Percentiles rank a stretch among this genome's conserved stretches.
Conservation (phyloP, 2,329 filamentous ascomycete genomes). For the Fusarium mangiferae region DNA sequence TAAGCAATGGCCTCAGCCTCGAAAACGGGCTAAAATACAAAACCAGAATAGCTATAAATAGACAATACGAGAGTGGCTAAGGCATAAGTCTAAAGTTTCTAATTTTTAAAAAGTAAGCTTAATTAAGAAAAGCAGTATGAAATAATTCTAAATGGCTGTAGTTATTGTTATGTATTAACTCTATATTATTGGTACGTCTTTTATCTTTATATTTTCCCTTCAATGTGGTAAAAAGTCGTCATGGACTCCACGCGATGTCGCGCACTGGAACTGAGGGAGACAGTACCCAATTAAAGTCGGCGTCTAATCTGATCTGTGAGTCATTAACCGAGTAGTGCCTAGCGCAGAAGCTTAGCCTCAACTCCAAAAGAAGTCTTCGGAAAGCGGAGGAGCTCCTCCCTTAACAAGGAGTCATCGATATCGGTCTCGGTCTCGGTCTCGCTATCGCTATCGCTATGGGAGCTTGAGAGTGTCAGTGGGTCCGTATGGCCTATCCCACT, state of each 20-base stretch:
- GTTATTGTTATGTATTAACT: no score
- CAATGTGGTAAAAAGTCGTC: background rate
- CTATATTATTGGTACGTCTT: no score
- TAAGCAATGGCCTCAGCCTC: background rate
- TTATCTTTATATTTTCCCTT: background rate
- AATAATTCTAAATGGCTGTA: no score
- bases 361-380: background rate
- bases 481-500: background rate
- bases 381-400: background rate
- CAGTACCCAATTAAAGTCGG: background rate
- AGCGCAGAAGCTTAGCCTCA: background rate
- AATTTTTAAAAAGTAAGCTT: background rate
- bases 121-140: no score
- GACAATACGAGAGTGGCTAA: background rate
- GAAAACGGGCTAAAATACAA: background rate
- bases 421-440: background rate
- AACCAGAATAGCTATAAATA: background rate
- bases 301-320: background rate
- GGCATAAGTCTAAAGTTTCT: background rate
- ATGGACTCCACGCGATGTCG: background rate
- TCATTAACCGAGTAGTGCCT: fast-evolving
- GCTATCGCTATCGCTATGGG: background rate
- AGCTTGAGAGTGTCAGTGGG: background rate
- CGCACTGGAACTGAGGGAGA: background rate
- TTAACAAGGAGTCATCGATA: background rate